Percentiles rank a stretch among this genome's conserved stretches.
Evolutionary conservation across 2,329 filamentous ascomycete genomes (phyloP).

Genomic region (Colletotrichum endophyticum): DNA sequence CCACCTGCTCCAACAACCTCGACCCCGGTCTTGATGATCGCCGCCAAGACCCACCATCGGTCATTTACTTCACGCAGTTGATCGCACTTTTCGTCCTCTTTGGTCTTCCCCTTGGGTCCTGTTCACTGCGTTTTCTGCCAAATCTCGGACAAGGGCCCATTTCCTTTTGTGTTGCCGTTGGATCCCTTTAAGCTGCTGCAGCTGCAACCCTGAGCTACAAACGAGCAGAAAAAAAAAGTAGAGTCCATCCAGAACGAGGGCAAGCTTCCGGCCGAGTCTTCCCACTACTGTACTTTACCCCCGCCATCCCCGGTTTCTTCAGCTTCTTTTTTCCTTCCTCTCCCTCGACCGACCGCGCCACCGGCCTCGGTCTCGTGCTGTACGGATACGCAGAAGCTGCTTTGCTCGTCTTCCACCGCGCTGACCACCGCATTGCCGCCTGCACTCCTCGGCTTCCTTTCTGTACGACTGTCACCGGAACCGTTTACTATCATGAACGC

Average conservation of each 20-base stretch:
- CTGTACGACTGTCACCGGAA: constrained; percentile 11
- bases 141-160: constrained; percentile 1
- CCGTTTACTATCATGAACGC: constrained; percentile 16
- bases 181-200: constrained; percentile 13
- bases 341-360: constrained; percentile 2
- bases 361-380: constrained; percentile 16
- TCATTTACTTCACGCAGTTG: constrained; percentile 23
- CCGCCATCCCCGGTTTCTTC: constrained; percentile 8
- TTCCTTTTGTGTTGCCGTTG: not conserved
- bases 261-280: not conserved
- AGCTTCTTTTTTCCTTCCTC: not conserved
- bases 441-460: not conserved
- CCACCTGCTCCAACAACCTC: not conserved
- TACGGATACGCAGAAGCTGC: constrained; percentile 10
- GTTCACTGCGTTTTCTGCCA: not conserved
- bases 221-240: not conserved
- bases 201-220: constrained; percentile 6
- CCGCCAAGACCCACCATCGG: constrained; percentile 18
- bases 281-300: constrained; percentile 1
- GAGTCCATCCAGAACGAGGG: not conserved
- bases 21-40: constrained; percentile 22
- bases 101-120: not conserved
- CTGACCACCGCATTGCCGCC: constrained; percentile 15
- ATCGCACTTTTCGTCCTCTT: constrained; percentile 15
- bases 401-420: constrained; percentile 12